Conservation (phyloP, 129 eudicot genomes). For the Gnaphalium uliginosum region DNA sequence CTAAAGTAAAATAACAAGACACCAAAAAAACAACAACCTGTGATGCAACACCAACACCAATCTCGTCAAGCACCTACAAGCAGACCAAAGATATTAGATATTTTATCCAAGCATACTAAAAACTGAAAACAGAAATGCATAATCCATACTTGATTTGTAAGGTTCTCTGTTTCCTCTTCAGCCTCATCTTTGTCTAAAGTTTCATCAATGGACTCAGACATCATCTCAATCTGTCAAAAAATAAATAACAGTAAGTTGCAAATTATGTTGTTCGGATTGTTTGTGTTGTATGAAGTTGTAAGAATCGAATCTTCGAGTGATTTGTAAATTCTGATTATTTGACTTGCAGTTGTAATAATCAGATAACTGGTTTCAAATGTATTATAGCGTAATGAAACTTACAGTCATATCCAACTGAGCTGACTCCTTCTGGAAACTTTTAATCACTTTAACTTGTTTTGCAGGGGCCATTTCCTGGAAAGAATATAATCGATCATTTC, state of each 20-base stretch:
- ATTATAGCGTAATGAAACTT: conserved; percentile 21
- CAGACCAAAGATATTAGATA: neutral
- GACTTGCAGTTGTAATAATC: neutral
- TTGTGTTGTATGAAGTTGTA: neutral
- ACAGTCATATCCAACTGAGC: conserved; percentile 97
- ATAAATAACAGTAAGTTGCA: neutral
- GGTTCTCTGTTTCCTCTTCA: conserved; percentile 97
- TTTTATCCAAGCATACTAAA: neutral
- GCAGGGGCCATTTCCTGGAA: conserved; percentile 92
- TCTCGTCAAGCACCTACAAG: conserved; percentile 88
- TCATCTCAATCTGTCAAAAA: conserved; percentile 75
- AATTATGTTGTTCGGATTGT: neutral
- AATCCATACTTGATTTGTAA: conserved; percentile 73
- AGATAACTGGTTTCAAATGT: neutral
- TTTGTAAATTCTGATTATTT: neutral
- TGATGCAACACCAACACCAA: conserved; percentile 94
- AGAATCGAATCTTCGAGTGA: neutral
- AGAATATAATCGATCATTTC: neutral
- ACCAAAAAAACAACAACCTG: conserved; percentile 61
- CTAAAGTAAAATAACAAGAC: neutral
- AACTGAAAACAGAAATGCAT: neutral
- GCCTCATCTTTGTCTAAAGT: conserved; percentile 96
- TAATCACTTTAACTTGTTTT: conserved; percentile 82
- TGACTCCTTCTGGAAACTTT: conserved; percentile 82
- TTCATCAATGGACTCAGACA: conserved; percentile 96